phyloP scores from a whole-genome alignment of 352 stramenopile species.

The Aphanomyces invadans region DNA sequence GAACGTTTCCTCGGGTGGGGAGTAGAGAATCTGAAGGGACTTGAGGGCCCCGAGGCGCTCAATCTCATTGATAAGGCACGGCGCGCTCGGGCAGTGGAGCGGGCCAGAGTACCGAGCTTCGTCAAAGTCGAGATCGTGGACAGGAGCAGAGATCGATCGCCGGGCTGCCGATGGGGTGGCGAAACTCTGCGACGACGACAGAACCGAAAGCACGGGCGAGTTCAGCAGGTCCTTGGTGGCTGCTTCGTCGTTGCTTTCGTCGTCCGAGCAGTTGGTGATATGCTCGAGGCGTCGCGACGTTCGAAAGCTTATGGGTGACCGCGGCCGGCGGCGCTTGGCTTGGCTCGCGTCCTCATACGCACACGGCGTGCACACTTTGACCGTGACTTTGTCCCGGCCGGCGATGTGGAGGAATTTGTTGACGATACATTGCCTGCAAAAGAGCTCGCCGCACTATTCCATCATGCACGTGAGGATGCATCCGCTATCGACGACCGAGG shows the following conservation, averaged over 20 bases:
- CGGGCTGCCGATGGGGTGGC: not conserved
- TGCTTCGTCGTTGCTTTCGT: not conserved
- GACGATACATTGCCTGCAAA: constrained; percentile 16
- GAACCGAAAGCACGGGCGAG: not conserved
- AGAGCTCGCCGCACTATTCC: constrained; percentile 23
- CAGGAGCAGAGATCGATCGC: not conserved
- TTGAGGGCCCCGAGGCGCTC: constrained; percentile 44
- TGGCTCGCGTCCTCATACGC: not conserved
- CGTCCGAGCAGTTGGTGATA: not conserved
- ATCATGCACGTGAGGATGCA: not conserved
- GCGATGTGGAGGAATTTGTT: constrained; percentile 4
- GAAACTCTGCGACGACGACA: too few relatives aligned
- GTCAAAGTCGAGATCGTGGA: constrained; percentile 4
- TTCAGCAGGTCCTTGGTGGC: not conserved
- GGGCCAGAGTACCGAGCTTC: constrained; percentile 26
- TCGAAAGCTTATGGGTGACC: not conserved
- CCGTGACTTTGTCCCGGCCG: not conserved
- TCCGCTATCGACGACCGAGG: not conserved
- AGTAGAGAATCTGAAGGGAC: constrained; percentile 51
- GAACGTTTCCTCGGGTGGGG: constrained; percentile 49
- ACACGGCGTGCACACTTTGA: not conserved
- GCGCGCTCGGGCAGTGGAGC: constrained; percentile 61
- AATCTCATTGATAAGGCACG: constrained; percentile 42
- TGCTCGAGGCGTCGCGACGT: not conserved
- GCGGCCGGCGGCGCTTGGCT: not conserved